Conservation (phyloP, 2,329 filamentous ascomycete genomes). For the Cladophialophora exuberans region DNA sequence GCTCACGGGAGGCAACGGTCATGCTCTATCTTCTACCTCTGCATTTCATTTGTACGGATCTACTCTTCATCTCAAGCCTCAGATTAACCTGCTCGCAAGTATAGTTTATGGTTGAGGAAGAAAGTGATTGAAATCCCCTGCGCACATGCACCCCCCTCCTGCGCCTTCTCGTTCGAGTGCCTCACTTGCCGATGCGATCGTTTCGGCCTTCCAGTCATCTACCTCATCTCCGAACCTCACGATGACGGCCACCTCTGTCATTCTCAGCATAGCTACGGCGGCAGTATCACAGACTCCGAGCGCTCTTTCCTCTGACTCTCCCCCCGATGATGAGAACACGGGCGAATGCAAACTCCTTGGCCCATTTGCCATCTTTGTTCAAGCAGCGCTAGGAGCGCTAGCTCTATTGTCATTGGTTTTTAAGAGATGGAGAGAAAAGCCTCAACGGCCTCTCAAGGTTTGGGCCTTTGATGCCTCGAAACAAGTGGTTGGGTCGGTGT, state of each 20-base stretch:
- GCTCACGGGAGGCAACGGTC: too few relatives aligned
- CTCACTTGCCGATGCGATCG: constrained; percentile 16
- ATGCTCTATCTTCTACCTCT: too few relatives aligned
- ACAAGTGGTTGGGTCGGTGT: constrained; percentile 89
- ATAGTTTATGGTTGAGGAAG: constrained; percentile 6
- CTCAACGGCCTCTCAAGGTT: constrained; percentile 89
- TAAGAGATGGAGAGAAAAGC: constrained; percentile 90
- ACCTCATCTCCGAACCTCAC: constrained; percentile 5
- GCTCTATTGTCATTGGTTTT: constrained; percentile 86
- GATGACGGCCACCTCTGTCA: constrained; percentile 17
- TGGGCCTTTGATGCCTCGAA: constrained; percentile 99
- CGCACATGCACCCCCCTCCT: constrained; percentile 25
- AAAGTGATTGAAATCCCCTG: background rate
- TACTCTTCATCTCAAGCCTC: too few relatives aligned
- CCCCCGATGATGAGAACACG: constrained; percentile 49
- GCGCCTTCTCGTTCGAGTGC: constrained; percentile 8
- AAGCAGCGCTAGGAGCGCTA: constrained; percentile 80
- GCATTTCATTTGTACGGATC: too few relatives aligned
- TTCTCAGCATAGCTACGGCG: constrained; percentile 27
- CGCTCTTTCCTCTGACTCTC: constrained; percentile 14
- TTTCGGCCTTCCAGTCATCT: constrained; percentile 9
- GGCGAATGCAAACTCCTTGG: constrained; percentile 88
- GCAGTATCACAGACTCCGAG: constrained; percentile 10
- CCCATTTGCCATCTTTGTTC: constrained; percentile 86
- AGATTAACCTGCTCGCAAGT: background rate